Base-by-base conservation (phyloP, 1,284 basidiomycete species). In the Naganishia liquefaciens region DNA sequence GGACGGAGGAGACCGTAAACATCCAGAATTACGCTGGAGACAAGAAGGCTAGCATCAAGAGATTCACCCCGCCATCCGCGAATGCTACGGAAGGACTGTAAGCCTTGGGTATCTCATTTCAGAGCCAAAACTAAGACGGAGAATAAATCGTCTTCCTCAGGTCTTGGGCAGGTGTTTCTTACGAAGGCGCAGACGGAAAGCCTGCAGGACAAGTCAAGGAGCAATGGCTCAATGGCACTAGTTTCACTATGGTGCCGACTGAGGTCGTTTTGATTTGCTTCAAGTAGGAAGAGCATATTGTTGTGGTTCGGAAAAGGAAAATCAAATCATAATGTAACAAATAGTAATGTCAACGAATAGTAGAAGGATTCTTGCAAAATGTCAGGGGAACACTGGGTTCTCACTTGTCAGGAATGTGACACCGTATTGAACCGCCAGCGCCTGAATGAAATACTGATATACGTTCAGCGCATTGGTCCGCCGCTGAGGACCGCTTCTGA, bases 111-210 rank as follows among this genome's bases (percentile, higher is more conserved):
- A 17, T 40, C 19, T 19, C n/a, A 13, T 15, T 28, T 3, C 10
- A 19, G 15, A 28, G 27, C 11, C 3, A 37, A n/a, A 23, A 28
- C 23, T 25, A 4, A 42, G 21, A n/a, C 58, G 27, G 33, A 50
- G 17, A 17, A n/a, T 23, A 3, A n/a, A 13, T 33, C n/a, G 6
- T 15, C n/a, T 25, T 19, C 50, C 50, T 40, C 46, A 71, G 70
- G 5, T 66, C 68, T 21, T 71, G 70, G 70, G 69, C 47, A 3
- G 65, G 65, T 25, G 65, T 67, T 19, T 62, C 42, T 25, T 71
- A 65, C 51, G 70, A 71, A 17, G 61, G 62, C 1, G 51, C 30
- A 5, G 44, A 49, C 13, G 70, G 68, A 33, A 53, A 50, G 27
- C 68, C 70, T 7, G 54, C 54, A 13, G 70, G 70, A 2, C 40